phyloP scores from a whole-genome alignment of 257 asterid genomes.

The Nicotiana benthamiana region DNA sequence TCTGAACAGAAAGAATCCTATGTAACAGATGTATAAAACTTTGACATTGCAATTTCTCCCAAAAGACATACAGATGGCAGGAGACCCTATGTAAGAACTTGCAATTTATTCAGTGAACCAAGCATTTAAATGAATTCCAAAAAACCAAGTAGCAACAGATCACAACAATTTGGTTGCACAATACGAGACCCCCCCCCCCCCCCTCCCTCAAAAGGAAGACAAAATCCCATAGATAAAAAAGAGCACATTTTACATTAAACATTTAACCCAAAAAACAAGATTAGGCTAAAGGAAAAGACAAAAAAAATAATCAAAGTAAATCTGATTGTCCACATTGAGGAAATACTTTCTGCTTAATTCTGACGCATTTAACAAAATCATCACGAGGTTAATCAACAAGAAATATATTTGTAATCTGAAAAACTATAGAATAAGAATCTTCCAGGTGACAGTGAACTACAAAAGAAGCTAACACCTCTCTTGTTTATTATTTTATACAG shows the following conservation, averaged over 20 bases:
- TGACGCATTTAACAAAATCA: background rate
- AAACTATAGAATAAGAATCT: background rate
- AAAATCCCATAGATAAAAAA: no score
- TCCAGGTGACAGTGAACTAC: background rate
- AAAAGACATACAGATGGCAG: background rate
- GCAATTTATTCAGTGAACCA: background rate
- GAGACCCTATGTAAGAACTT: constrained; percentile 55
- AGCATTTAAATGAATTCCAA: background rate
- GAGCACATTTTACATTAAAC: no score
- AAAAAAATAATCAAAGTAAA: background rate
- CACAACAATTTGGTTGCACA: background rate
- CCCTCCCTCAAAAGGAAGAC: no score
- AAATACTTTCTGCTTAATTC: background rate
- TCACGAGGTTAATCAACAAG: background rate
- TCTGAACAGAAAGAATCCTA: constrained; percentile 45
- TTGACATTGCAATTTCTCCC: background rate
- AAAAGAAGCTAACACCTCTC: background rate
- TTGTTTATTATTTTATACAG: background rate
- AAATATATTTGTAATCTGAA: background rate
- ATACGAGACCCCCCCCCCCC: background rate
- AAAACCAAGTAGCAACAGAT: background rate
- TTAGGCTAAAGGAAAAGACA: background rate
- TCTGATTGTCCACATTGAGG: background rate
- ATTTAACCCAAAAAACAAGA: no score
- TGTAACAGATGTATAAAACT: constrained; percentile 28